Evolutionary conservation across 169 alveolate genomes (phyloP), one percentile per base, ranked within the genome.

Genomic region (Plasmodium yoelii): DNA sequence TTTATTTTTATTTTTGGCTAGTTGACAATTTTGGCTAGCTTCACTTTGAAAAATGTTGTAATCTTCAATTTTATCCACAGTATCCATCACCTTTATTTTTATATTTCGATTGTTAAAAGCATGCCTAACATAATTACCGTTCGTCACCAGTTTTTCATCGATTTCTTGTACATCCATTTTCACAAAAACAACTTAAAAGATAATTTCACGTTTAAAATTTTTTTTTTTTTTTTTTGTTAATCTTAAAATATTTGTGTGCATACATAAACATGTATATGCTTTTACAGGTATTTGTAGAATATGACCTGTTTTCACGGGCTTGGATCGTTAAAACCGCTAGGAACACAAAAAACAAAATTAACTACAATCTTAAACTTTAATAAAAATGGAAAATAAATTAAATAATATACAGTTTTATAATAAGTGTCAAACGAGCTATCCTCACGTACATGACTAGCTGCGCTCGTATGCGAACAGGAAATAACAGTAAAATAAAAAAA

Each of bases 81-180:
- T 56, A 47, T 70, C 28, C 7, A 13, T n/a, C 8, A 82, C 57
- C 8, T 61, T 82, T 26, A 82, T 67, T 47, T 57, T 82, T n/a
- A 47, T 55, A 72, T 82, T 82, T 9, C 57, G 67, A 22, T 80
- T 13, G 39, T 56, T 46, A 39, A 82, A 65, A 12, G 90, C 84
- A 39, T 61, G 51, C 6, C 90, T 42, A 7, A 57, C 53, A 42
- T 67, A 82, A 46, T 82, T 82, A 13, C 90, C 90, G 10, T 82
- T 49, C 15, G 63, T 15, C 49, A 82, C 46, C 6, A 65, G 42
- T 2, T 61, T 49, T 57, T 61, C 77, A 49, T 68, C 80, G 15
- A 82, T 82, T 42, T 82, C 84, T 13, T 82, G 84, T 34, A 60
- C 15, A 7, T 67, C 55, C 90, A 67, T 82, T 26, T 34, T 34